Percentiles rank a stretch among this genome's conserved stretches.
Conservation (phyloP, 768 basidiomycete genomes). For the Megacollybia marginata region DNA sequence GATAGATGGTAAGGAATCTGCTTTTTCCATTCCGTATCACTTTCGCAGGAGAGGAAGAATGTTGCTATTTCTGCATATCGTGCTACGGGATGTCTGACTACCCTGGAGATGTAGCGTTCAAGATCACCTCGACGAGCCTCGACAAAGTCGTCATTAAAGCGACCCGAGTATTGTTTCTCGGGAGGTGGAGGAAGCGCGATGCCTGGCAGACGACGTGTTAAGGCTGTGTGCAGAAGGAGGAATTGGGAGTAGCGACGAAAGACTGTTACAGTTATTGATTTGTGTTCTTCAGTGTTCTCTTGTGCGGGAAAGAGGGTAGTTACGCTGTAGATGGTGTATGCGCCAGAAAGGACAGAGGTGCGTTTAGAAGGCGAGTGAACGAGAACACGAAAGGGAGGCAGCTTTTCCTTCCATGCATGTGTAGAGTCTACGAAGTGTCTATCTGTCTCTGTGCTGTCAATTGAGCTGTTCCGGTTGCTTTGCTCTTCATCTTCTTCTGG, state of each 20-base stretch:
- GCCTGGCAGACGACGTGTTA: conserved; percentile 63
- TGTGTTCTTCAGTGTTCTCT: conserved; percentile 15
- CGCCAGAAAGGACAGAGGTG: conserved; percentile 54
- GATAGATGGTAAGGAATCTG: conserved; percentile 53
- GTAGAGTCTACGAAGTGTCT: conserved; percentile 65
- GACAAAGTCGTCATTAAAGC: conserved; percentile 76
- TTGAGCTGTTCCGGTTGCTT: conserved; percentile 25
- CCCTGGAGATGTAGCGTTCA: conserved; percentile 64
- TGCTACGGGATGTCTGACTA: conserved; percentile 71
- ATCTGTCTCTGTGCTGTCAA: conserved; percentile 53
- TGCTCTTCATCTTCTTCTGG: conserved; percentile 26
- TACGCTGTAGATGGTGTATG: conserved; percentile 70
- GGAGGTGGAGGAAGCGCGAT: conserved; percentile 77
- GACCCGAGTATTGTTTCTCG: conserved; percentile 77
- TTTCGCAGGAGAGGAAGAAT: conserved; percentile 73
- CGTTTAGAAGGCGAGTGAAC: conserved; percentile 81
- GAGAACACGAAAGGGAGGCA: conserved; percentile 64
- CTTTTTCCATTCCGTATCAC: conserved; percentile 66
- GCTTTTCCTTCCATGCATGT: conserved; percentile 65
- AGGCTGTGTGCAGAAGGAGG: conserved; percentile 63
- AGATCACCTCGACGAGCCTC: conserved; percentile 77
- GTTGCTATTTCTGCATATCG: conserved; percentile 74
- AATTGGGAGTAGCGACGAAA: conserved; percentile 84
- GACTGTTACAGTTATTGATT: conserved; percentile 60
- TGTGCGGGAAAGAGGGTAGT: conserved; percentile 58